Percentiles rank a stretch among this genome's conserved stretches.
Conservation (phyloP, 192 early-diverging fungal species). For the Backusella luteola region DNA sequence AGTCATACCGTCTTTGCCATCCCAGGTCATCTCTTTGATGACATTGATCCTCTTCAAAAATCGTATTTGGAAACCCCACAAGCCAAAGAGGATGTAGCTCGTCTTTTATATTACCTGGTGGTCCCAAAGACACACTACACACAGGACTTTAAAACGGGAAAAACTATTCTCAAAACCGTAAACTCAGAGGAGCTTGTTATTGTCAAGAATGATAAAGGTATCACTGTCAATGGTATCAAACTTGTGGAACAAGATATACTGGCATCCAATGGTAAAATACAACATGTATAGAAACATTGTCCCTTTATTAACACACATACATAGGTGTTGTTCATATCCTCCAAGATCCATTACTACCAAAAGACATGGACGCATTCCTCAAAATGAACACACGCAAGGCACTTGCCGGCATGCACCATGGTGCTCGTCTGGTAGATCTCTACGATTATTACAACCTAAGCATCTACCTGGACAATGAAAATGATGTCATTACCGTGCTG, state of each 20-base stretch:
- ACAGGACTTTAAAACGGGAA: slow-evolving; percentile 27
- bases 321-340: slow-evolving; percentile 44
- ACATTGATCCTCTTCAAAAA: slow-evolving; percentile 30
- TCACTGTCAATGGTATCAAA: slow-evolving; percentile 25
- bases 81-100: slow-evolving; percentile 38
- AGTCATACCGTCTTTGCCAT: slow-evolving; percentile 50
- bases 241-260: slow-evolving; percentile 37
- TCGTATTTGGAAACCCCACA: slow-evolving; percentile 30
- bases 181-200: slow-evolving; percentile 17
- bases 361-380: background rate
- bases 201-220: background rate
- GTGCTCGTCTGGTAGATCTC: slow-evolving; percentile 57
- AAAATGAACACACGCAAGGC: slow-evolving; percentile 17
- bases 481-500: slow-evolving; percentile 59
- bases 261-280: slow-evolving; percentile 38
- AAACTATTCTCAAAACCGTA: background rate
- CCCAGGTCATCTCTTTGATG: slow-evolving; percentile 20
- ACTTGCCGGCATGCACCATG: slow-evolving; percentile 60
- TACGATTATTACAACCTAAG: slow-evolving; percentile 52
- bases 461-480: slow-evolving; percentile 56
- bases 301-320: slow-evolving; percentile 36
- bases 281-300: background rate
- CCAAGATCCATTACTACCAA: slow-evolving; percentile 12
- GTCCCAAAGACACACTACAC: slow-evolving; percentile 34
- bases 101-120: slow-evolving; percentile 45